phyloP scores from a whole-genome alignment of 1,284 basidiomycete species.

The Inonotus hispidus region DNA sequence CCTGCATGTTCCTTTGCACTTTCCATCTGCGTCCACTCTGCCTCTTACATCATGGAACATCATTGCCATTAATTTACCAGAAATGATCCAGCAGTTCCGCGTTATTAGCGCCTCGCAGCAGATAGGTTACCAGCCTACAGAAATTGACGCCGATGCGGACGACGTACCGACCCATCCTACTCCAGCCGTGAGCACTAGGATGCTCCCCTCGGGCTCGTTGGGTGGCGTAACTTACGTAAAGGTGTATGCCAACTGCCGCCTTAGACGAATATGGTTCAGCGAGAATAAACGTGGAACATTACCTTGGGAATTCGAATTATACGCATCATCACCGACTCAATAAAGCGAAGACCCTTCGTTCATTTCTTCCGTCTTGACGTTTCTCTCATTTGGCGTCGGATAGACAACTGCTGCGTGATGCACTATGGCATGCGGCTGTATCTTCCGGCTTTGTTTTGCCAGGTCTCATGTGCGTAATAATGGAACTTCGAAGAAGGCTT shows the following conservation, averaged over 20 bases:
- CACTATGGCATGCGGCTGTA: not conserved
- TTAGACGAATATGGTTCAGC: conserved; percentile 77
- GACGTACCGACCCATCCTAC: not conserved
- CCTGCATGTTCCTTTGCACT: conserved; percentile 68
- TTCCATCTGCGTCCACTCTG: conserved; percentile 48
- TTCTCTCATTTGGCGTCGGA: not conserved
- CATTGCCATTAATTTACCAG: conserved; percentile 54
- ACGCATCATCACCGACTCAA: conserved; percentile 23
- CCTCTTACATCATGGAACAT: conserved; percentile 71
- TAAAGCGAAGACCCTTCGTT: not conserved
- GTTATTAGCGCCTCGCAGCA: conserved; percentile 33
- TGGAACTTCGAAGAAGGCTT: not conserved
- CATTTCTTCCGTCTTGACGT: not conserved
- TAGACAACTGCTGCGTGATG: not conserved
- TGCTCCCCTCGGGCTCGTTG: conserved; percentile 52
- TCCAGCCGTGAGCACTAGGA: not conserved
- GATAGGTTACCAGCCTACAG: conserved; percentile 21
- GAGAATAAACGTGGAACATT: conserved; percentile 34
- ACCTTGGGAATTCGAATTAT: conserved; percentile 71
- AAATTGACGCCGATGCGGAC: conserved; percentile 23
- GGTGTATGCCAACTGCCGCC: conserved; percentile 76
- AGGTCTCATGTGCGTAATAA: not conserved
- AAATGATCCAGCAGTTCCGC: conserved; percentile 60
- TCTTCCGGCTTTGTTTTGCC: not conserved
- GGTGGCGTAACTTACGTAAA: conserved; percentile 68